phyloP scores from a whole-genome alignment of 441 rosid genomes.

The Capsella rubella region DNA sequence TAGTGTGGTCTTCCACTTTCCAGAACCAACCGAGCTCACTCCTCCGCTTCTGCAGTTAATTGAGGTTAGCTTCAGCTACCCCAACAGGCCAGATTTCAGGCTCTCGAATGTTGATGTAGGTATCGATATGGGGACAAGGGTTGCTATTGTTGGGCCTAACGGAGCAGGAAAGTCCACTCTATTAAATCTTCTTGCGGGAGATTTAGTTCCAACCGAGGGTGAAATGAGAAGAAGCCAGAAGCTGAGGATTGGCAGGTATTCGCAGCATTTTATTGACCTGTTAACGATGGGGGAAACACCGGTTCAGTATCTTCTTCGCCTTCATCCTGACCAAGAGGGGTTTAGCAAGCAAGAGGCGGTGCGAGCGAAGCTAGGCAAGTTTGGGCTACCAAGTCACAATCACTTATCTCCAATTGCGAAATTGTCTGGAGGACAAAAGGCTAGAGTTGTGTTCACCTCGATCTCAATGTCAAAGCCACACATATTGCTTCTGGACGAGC shows the following conservation, averaged over 20 bases:
- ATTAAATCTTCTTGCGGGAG: constrained; percentile 93
- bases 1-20: constrained; percentile 91
- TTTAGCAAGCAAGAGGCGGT: constrained; percentile 91
- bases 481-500: constrained; percentile 86
- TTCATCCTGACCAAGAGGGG: constrained; percentile 94
- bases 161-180: constrained; percentile 97
- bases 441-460: constrained; percentile 89
- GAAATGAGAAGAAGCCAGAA: constrained; percentile 88
- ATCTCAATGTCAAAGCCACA: constrained; percentile 93
- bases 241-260: constrained; percentile 87
- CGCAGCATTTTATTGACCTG: constrained; percentile 94
- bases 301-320: constrained; percentile 92
- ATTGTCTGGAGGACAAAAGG: constrained; percentile 90
- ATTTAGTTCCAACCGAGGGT: constrained; percentile 80
- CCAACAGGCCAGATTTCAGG: constrained; percentile 77
- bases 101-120: constrained; percentile 86
- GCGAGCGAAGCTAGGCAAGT: constrained; percentile 94
- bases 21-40: constrained; percentile 93
- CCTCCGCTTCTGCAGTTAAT: constrained; percentile 90
- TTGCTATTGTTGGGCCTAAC: constrained; percentile 92
- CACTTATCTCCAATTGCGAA: constrained; percentile 86
- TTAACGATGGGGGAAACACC: constrained; percentile 93
- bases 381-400: constrained; percentile 87
- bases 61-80: constrained; percentile 88
- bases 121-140: constrained; percentile 95